Evolutionary conservation across 2,329 filamentous ascomycete species (phyloP).

Genomic region (Atkinsonella texensis): DNA sequence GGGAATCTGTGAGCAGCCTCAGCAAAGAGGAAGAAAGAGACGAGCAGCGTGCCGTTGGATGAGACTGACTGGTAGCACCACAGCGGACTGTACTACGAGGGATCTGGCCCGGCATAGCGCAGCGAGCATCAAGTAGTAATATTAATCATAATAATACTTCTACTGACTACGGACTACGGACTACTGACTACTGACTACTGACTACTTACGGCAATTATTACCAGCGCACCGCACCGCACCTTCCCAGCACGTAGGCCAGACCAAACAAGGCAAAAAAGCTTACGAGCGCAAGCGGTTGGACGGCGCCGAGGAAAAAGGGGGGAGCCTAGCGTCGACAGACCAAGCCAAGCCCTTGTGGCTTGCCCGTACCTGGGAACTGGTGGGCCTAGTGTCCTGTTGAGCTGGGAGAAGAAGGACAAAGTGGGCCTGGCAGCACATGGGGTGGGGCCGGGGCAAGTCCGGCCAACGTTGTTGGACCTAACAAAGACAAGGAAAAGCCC

Average conservation of each 20-base stretch:
- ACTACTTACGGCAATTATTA: too few species aligned
- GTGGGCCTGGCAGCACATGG: background rate
- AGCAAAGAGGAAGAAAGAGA: background rate
- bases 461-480: background rate
- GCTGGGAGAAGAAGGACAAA: background rate
- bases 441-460: background rate
- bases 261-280: background rate
- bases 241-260: background rate
- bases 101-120: background rate
- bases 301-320: background rate
- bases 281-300: background rate
- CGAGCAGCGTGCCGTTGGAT: background rate
- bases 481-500: background rate
- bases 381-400: background rate
- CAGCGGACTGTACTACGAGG: background rate
- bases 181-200: too few species aligned
- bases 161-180: too few species aligned
- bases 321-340: background rate
- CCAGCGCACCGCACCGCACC: too few species aligned
- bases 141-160: too few species aligned
- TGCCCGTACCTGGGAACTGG: conserved; percentile 1
- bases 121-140: background rate
- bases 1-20: background rate
- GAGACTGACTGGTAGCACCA: background rate
- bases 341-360: background rate